Evolutionary conservation across 2,329 filamentous ascomycete species (phyloP).

Genomic region (Atkinsonella hypoxylon): DNA sequence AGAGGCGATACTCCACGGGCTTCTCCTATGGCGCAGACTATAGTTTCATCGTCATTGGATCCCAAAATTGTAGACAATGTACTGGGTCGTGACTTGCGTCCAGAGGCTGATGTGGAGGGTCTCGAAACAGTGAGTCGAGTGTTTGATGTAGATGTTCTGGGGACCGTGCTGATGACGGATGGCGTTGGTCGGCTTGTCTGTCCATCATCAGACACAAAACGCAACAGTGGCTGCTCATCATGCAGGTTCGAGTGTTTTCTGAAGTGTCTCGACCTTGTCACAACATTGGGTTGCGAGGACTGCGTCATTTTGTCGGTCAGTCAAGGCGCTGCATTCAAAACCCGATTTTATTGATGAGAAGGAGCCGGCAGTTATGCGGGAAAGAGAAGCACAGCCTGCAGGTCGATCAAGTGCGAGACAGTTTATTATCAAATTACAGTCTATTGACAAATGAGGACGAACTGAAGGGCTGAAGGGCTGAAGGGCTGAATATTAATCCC

Average conservation of each 20-base stretch:
- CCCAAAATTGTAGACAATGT: conserved; percentile 28
- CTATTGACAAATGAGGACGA: no score
- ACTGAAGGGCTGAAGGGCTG: no score
- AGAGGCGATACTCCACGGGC: conserved; percentile 77
- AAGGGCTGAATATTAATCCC: no score
- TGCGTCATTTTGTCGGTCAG: no score
- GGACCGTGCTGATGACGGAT: conserved; percentile 9
- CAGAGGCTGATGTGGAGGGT: conserved; percentile 27
- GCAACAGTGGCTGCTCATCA: not conserved
- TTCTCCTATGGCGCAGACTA: conserved; percentile 82
- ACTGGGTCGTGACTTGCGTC: conserved; percentile 31
- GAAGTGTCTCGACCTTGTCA: not conserved
- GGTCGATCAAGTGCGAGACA: no score
- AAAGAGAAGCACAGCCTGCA: no score
- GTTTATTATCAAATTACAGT: no score
- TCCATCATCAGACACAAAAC: not conserved
- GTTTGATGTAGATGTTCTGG: conserved; percentile 4
- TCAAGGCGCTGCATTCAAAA: not conserved
- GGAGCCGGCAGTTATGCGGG: no score
- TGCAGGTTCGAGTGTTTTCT: not conserved
- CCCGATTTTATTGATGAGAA: no score
- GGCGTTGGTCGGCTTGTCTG: conserved; percentile 7
- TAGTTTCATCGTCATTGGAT: conserved; percentile 46
- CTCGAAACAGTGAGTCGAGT: not conserved
- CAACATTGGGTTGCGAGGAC: not conserved